A percentile compares a stretch with the other conserved stretches of the same genome.
Conservation (phyloP, 495 filamentous ascomycete genomes). For the Hypoxylon fuscum region DNA sequence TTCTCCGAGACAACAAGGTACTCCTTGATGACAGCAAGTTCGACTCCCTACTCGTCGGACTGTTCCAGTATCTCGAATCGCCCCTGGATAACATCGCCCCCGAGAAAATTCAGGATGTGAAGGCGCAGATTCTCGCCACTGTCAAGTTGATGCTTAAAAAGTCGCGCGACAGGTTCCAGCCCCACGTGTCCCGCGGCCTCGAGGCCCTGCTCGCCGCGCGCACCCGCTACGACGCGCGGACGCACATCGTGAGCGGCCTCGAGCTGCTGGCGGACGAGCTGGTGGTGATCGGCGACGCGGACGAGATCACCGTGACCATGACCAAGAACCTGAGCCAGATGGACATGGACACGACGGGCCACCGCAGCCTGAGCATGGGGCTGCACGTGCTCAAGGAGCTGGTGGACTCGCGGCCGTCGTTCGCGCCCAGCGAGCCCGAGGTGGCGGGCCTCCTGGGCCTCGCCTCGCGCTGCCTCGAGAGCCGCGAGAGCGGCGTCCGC, state of each 20-base stretch:
- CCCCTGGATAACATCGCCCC: constrained; percentile 54
- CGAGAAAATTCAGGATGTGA: constrained; percentile 74
- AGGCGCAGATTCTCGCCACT: constrained; percentile 83
- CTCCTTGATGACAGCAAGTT: constrained; percentile 70
- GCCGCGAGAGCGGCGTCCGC: constrained; percentile 78
- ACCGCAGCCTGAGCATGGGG: constrained; percentile 65
- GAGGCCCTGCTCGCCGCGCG: constrained; percentile 73
- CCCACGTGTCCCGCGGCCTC: constrained; percentile 71
- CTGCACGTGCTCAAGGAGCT: constrained; percentile 65
- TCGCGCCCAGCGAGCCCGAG: constrained; percentile 54
- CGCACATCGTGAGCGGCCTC: constrained; percentile 62
- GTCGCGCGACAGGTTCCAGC: constrained; percentile 68
- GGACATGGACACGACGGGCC: constrained; percentile 49
- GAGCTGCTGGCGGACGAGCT: constrained; percentile 64
- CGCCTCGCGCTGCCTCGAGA: constrained; percentile 69
- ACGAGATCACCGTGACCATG: constrained; percentile 58
- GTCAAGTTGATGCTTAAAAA: constrained; percentile 79
- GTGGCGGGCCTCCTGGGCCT: constrained; percentile 61
- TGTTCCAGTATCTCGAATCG: constrained; percentile 79
- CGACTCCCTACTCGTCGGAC: constrained; percentile 73
- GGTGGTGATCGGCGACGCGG: constrained; percentile 59
- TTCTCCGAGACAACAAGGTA: constrained; percentile 74
- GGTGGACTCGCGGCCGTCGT: constrained; percentile 52
- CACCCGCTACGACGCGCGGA: constrained; percentile 64
- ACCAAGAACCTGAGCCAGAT: constrained; percentile 50